Percentiles rank a stretch among this genome's conserved stretches.
phyloP scores from a whole-genome alignment of 306 rosid genomes.

The Dalbergia cultrata region DNA sequence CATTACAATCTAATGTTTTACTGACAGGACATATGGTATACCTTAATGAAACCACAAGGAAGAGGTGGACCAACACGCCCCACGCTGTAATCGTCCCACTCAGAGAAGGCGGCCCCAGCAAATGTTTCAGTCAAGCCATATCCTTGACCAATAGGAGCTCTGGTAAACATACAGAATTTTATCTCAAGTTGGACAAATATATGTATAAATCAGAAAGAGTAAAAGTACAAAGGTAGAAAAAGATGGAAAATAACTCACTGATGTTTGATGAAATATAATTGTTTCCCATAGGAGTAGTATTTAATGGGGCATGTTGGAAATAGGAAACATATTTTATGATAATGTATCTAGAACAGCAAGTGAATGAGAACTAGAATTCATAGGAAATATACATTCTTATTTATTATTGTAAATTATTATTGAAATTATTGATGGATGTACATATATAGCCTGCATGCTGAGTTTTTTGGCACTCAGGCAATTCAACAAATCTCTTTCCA shows the following conservation, averaged over 20 bases:
- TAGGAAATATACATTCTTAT: no score
- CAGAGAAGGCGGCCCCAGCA: conserved; percentile 95
- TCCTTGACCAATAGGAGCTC: conserved; percentile 96
- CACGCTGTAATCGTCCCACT: conserved; percentile 81
- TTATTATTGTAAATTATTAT: no score
- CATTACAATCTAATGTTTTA: neutral
- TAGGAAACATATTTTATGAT: no score
- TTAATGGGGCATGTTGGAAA: no score
- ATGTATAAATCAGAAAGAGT: neutral
- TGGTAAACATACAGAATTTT: conserved; percentile 43
- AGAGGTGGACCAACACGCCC: conserved; percentile 99
- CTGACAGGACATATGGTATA: conserved; percentile 31
- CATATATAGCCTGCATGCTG: no score
- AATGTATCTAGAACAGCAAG: no score
- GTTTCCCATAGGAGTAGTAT: no score
- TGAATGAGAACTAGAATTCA: no score
- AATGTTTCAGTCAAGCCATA: conserved; percentile 98
- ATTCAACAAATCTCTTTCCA: no score
- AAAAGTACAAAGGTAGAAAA: neutral
- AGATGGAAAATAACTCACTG: neutral
- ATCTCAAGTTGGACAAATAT: conserved; percentile 24
- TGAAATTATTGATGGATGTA: no score
- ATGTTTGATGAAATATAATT: no score
- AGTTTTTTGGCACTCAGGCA: no score
- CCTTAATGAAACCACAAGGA: conserved; percentile 88